Percentiles rank a stretch among this genome's conserved stretches.
phyloP scores from a whole-genome alignment of 352 stramenopile species.

The Globisporangium radiosum region DNA sequence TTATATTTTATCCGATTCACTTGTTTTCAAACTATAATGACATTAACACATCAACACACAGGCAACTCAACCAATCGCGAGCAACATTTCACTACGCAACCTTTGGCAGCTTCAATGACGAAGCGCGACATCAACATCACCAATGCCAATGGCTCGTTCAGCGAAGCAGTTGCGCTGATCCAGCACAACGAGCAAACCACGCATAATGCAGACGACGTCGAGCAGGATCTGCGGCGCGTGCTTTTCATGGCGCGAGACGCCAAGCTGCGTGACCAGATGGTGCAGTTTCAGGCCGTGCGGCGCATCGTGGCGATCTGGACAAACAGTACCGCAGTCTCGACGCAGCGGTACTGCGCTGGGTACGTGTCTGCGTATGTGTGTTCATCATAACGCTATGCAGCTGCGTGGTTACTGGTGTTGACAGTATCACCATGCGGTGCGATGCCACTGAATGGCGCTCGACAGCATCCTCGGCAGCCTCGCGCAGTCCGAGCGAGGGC shows the following conservation, averaged over 20 bases:
- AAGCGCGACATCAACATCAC: slow-evolving; percentile 1
- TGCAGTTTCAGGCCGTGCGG: slow-evolving; percentile 51
- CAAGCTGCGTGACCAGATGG: slow-evolving; percentile 40
- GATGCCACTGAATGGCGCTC: too few species aligned
- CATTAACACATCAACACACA: too few species aligned
- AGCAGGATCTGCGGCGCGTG: slow-evolving; percentile 44
- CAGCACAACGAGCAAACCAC: slow-evolving; percentile 36
- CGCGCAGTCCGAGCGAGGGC: slow-evolving; percentile 37
- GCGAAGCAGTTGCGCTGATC: slow-evolving; percentile 51
- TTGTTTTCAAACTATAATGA: too few species aligned
- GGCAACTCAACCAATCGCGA: too few species aligned
- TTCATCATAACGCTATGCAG: neutral
- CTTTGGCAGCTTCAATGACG: neutral
- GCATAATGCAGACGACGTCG: slow-evolving; percentile 29
- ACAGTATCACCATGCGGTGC: too few species aligned
- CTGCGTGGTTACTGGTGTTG: neutral
- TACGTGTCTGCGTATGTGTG: slow-evolving; percentile 7
- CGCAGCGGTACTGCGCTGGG: slow-evolving; percentile 28
- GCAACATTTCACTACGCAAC: too few species aligned
- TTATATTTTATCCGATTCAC: too few species aligned
- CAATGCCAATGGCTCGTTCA: slow-evolving; percentile 22
- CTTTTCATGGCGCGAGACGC: slow-evolving; percentile 46
- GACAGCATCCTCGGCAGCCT: slow-evolving; percentile 60
- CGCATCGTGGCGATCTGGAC: slow-evolving; percentile 36
- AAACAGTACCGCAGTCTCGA: slow-evolving; percentile 9